Evolutionary conservation across 2,329 filamentous ascomycete genomes (phyloP).

Genomic region (Fusarium haematococcum): DNA sequence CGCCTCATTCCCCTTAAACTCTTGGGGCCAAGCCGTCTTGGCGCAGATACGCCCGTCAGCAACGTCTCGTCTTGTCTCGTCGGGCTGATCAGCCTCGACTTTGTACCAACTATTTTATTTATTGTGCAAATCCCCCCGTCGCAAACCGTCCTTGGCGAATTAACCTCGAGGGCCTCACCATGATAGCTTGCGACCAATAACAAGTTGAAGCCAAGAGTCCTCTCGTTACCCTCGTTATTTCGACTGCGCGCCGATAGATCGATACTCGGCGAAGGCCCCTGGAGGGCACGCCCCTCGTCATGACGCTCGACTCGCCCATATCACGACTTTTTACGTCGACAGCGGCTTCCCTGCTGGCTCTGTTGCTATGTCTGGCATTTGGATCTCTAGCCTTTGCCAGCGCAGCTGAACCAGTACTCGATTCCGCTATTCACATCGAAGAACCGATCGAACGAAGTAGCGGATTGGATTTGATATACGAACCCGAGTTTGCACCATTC

Average conservation of each 20-base stretch:
- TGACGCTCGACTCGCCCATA: slow-evolving; percentile 76
- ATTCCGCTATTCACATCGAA: slow-evolving; percentile 27
- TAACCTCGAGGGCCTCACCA: slow-evolving; percentile 20
- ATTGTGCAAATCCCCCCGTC: not conserved
- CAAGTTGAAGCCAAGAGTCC: slow-evolving; percentile 25
- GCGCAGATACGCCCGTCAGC: slow-evolving; percentile 26
- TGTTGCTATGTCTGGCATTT: slow-evolving; percentile 67
- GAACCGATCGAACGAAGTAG: slow-evolving; percentile 18
- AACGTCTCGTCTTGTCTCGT: slow-evolving; percentile 26
- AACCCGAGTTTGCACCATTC: slow-evolving; percentile 71
- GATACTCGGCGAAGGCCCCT: slow-evolving; percentile 47
- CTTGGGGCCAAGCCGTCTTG: slow-evolving; percentile 16
- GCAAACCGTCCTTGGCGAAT: not conserved
- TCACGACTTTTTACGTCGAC: slow-evolving; percentile 78
- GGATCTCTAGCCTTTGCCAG: slow-evolving; percentile 70
- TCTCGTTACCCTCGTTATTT: slow-evolving; percentile 14
- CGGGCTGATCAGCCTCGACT: slow-evolving; percentile 21
- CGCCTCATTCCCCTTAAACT: slow-evolving; percentile 37
- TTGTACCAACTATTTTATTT: slow-evolving; percentile 17
- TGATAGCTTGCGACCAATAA: slow-evolving; percentile 30
- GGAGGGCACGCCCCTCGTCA: slow-evolving; percentile 58
- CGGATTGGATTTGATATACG: slow-evolving; percentile 58
- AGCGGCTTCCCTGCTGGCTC: slow-evolving; percentile 68
- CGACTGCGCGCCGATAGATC: slow-evolving; percentile 23
- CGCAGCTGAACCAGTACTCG: slow-evolving; percentile 62